A percentile compares a stretch with the other conserved stretches of the same genome.
phyloP scores from a whole-genome alignment of 495 filamentous ascomycete species.

The Penicillium longicatenatum region DNA sequence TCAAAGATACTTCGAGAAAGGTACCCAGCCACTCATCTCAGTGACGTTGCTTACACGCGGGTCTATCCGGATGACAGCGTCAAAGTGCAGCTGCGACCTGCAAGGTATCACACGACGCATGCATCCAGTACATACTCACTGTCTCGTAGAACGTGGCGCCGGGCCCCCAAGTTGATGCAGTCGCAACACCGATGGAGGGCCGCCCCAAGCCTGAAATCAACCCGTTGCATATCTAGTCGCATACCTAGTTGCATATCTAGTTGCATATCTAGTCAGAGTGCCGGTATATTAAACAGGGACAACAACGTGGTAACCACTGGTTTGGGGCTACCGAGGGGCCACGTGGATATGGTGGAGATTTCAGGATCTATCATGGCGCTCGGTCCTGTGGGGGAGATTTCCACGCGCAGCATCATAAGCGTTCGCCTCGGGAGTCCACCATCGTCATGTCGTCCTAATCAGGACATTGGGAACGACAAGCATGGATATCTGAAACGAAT shows the following conservation, averaged over 20 bases:
- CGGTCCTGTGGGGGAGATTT: background rate
- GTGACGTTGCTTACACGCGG: background rate
- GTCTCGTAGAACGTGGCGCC: background rate
- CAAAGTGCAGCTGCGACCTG: background rate
- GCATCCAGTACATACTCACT: background rate
- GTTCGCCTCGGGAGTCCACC: background rate
- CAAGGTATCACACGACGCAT: conserved; percentile 1
- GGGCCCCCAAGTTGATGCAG: background rate
- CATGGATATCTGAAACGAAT: background rate
- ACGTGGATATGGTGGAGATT: conserved; percentile 2
- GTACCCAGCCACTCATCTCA: background rate
- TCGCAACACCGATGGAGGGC: background rate
- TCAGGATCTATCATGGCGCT: background rate
- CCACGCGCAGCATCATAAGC: background rate
- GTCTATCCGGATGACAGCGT: conserved; percentile 3
- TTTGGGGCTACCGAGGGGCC: background rate
- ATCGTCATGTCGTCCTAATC: background rate
- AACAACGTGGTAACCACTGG: background rate
- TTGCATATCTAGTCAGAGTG: background rate
- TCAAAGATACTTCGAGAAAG: background rate
- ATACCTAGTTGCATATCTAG: background rate
- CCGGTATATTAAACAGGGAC: background rate
- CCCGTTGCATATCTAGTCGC: background rate
- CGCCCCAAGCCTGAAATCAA: conserved; percentile 2
- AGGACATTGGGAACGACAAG: background rate